phyloP scores from a whole-genome alignment of 352 stramenopile species.

The Phytophthora melonis region DNA sequence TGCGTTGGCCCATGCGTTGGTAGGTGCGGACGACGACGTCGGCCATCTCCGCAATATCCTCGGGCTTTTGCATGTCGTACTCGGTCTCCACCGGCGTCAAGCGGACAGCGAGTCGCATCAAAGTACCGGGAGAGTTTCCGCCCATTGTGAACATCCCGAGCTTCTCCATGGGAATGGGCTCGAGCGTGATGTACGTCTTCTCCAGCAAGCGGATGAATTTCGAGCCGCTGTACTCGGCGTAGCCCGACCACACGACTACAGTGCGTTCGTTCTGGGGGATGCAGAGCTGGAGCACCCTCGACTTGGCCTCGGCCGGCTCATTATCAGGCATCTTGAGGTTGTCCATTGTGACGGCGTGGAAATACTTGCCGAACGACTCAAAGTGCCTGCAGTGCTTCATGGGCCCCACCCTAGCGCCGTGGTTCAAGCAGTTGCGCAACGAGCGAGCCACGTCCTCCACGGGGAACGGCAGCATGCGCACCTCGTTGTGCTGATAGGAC shows the following conservation, averaged over 20 bases:
- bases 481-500: conserved; percentile 25
- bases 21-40: conserved; percentile 19
- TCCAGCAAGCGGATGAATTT: conserved; percentile 41
- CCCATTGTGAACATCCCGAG: not conserved
- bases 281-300: conserved; percentile 22
- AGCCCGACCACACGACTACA: conserved; percentile 32
- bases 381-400: conserved; percentile 18
- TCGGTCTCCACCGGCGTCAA: conserved; percentile 20
- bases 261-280: conserved; percentile 11
- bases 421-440: conserved; percentile 17
- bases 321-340: conserved; percentile 13
- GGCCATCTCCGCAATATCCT: conserved; percentile 22
- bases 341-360: conserved; percentile 29
- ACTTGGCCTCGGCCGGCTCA: conserved; percentile 17
- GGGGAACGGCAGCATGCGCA: conserved; percentile 34
- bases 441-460: conserved; percentile 21
- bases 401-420: conserved; percentile 13
- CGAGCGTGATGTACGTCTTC: conserved; percentile 35
- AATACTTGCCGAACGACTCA: conserved; percentile 11
- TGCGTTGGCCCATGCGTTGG: conserved; percentile 11
- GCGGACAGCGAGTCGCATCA: conserved; percentile 19
- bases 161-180: conserved; percentile 4
- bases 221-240: conserved; percentile 36
- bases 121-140: conserved; percentile 4
- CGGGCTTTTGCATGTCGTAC: not conserved